Base-by-base conservation (phyloP, 768 basidiomycete species). In the Dentipellis sp. region DNA sequence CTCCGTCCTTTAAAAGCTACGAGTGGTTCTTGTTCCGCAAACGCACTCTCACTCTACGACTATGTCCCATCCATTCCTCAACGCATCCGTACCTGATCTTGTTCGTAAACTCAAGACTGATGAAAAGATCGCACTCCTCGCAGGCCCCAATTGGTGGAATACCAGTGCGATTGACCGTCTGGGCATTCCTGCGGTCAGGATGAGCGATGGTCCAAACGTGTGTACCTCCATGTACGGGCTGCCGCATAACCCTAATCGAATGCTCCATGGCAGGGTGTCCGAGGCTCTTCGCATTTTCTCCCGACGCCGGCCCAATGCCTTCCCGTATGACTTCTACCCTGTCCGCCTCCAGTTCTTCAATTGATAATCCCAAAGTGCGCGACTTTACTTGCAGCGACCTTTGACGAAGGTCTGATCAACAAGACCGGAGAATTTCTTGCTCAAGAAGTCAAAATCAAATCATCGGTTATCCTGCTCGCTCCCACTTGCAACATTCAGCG, bases 401-500 rank as follows among this genome's bases (percentile, higher is more conserved):
- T 87, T 68, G 82, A 88, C 65, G 68, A 74, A 17, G 77, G 81
- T 6, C 72, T 87, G 46, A 68, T 86, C 40, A 66, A 71, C 35
- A 62, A 78, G 50, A 78, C 79, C 37, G 86, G 85, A 35, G 67
- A 65, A 17, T 81, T 86, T 53, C 72, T 90, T 50, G 86, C 75
- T 0, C 72, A 78, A 56, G 86, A 88, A 67, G 74, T 84, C 23
- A 86, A 86, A 62, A 70, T 76, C 61, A 84, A 84, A 64, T 81
- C 82, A 4, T 78, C 81, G 1, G 78, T 81, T 38, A 72, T 85
- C 37, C 71, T 88, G 12, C 75, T 88, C 29, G 86, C 83, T 2
- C 87, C 85, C 9, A 89, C 87, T 0, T 84, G 84, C 70, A 89
- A 88, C 65, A 88, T 86, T 40, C 84, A 83, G 64, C 77, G 87